Evolutionary conservation across 1,284 basidiomycete species (phyloP), one percentile per base, ranked within the genome.

Genomic region (Neonothopanus nambi): DNA sequence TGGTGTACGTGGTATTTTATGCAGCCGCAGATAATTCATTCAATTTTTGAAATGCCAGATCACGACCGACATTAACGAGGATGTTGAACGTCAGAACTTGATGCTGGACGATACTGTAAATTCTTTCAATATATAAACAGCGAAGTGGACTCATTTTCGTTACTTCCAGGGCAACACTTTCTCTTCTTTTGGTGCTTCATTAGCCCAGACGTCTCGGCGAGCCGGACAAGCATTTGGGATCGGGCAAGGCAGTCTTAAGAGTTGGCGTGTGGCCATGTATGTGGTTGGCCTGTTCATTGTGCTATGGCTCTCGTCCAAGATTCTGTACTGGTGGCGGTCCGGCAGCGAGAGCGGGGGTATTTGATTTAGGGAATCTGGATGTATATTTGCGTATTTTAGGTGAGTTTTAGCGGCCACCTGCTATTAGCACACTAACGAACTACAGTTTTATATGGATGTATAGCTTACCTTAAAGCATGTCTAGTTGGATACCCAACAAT

Each of bases 71-170:
- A 87, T 93, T 53, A 75, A 94, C 65, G 79, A 85, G 59, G 86
- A 93, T 65, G 85, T 86, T 3, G 89, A 93, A 68, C 72, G 82
- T n/a, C 90, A 92, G 70, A 91, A 92, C 62, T 64, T 81, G 3
- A 80, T 86, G 47, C 72, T 93, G 24, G 89, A 92, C 60, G 80
- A 86, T 37, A 84, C 88, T 6, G 89, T 90, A 57, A 60, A 85
- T 71, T n/a, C 48, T 38, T 33, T 21, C 26, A 45, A 21, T 18
- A 11, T 37, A 5, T 37, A 11, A 33, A 3, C 9, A 28, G n/a
- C 41, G 33, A 20, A 50, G 26, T 11, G 44, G 50, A 41, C 42
- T 12, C 0, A 26, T 24, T 30, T 38, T 44, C 12, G 36, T 26
- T 28, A 43, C 18, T 11, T 13, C 33, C 59, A 90, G 88, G 75